Percentiles rank a stretch among this genome's conserved stretches.
These are phyloP conservation scores for Silene conica DNA, from an alignment of 148 eudicot species.

Conservation along the genomic window DNA sequence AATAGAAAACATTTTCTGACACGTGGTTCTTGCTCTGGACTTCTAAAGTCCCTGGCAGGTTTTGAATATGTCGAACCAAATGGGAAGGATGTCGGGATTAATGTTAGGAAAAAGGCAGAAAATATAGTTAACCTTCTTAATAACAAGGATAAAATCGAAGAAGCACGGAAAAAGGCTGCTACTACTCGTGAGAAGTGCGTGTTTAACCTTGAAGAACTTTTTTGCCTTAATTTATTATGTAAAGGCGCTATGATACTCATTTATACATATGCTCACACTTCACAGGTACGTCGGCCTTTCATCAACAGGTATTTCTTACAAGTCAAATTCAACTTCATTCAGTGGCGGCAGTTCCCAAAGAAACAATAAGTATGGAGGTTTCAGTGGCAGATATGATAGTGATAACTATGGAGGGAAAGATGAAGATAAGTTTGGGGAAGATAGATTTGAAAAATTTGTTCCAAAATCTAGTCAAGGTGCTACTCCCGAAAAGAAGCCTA, in stretches of 20 bases:
- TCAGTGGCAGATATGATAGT: conserved; percentile 49
- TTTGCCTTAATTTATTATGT: not conserved
- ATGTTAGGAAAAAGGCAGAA: conserved; percentile 97
- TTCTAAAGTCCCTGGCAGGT: conserved; percentile 64
- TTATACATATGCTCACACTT: conserved; percentile 30
- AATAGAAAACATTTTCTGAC: conserved; percentile 3
- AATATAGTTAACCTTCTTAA: conserved; percentile 75
- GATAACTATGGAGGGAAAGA: conserved; percentile 52
- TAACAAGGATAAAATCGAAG: conserved; percentile 85
- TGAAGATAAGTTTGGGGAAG: conserved; percentile 55
- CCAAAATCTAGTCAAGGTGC: conserved; percentile 47
- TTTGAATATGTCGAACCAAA: conserved; percentile 87
- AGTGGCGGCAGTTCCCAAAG: conserved; percentile 50
- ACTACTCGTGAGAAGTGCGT: conserved; percentile 89
- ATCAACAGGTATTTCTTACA: conserved; percentile 74
- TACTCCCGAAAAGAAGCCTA: conserved; percentile 37
- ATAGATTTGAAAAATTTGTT: conserved; percentile 49
- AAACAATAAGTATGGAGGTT: conserved; percentile 71
- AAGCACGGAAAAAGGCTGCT: conserved; percentile 88
- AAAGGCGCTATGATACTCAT: conserved; percentile 2
- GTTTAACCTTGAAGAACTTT: conserved; percentile 4
- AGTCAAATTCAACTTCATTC: conserved; percentile 63
- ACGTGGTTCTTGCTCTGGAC: conserved; percentile 20
- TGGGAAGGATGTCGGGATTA: conserved; percentile 90
- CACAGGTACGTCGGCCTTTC: conserved; percentile 90